These are phyloP conservation scores for Neurospora sp. DNA, from an alignment of 495 filamentous ascomycete genomes.

Conservation along the genomic window DNA sequence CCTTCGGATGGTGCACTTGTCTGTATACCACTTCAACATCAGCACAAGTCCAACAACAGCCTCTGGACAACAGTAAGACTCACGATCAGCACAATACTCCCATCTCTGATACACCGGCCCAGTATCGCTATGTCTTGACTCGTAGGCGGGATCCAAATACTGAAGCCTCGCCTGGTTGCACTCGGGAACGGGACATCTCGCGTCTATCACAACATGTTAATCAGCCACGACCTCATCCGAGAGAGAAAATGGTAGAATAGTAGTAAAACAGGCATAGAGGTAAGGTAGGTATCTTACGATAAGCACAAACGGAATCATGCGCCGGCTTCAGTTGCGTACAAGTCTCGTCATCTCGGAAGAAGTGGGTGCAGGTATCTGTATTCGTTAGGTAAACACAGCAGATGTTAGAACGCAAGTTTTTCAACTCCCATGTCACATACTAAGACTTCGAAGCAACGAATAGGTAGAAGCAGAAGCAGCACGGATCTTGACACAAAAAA, in stretches of 20 bases:
- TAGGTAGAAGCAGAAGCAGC: not conserved
- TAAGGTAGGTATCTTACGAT: conserved; percentile 7
- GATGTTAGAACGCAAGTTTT: not conserved
- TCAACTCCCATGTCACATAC: not conserved
- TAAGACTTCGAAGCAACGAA: not conserved
- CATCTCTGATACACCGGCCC: conserved; percentile 13
- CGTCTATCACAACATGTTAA: conserved; percentile 5
- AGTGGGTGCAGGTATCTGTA: conserved; percentile 16
- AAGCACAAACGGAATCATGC: conserved; percentile 16
- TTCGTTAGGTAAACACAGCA: not conserved
- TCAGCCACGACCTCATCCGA: not conserved
- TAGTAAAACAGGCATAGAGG: not conserved
- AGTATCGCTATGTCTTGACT: conserved; percentile 1
- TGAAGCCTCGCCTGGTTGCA: conserved; percentile 17
- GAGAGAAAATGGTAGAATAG: not conserved
- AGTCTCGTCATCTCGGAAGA: conserved; percentile 10
- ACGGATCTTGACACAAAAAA: not conserved
- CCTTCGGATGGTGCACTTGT: conserved; percentile 15
- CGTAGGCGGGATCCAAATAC: conserved; percentile 15
- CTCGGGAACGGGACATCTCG: conserved; percentile 12
- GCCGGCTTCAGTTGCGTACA: conserved; percentile 16
- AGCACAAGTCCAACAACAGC: not conserved
- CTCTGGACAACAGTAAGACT: not conserved
- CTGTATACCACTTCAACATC: not conserved
- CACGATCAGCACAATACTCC: conserved; percentile 19